Evolutionary conservation across 2,329 filamentous ascomycete species (phyloP), one percentile per base, ranked within the genome.

Genomic region (Sporothrix variecibatus): DNA sequence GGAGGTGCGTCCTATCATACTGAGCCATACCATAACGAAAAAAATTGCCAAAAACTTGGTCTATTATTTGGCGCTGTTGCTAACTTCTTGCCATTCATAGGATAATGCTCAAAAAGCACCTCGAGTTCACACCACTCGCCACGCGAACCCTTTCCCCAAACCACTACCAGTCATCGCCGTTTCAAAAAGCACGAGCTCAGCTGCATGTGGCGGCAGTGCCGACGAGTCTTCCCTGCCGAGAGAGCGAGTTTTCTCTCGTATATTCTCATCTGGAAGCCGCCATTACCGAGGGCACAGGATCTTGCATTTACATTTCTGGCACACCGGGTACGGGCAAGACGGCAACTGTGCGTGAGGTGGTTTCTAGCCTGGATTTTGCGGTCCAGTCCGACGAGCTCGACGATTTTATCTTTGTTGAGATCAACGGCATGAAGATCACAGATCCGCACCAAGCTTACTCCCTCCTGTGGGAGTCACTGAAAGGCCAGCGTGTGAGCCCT

Each of bases 341-440:
- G 0, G 96, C 96, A 15, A 99, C 97, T 0, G 96, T 99, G 11
- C 92, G 96, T 67, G 96, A 99, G 82, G 96, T 98, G 0, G 93
- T 99, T 20, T 90, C 93, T 5, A 92, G 94, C 75, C 87, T 99
- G 9, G 95, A 98, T 78, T 90, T 92, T n/a, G 91, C 94, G 0
- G 96, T 98, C 0, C 87, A 90, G 67, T 91, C 92, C 8, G 96
- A 99, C 79, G 95, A 98, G 82, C 87, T 99, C 58, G 96, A 99
- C 79, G 95, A 98, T 81, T 99, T 99, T 82, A 97, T 98, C 75
- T 99, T 99, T 78, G 95, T 99, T 76, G 96, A 99, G 82, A 98
- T 99, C 84, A 99, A 99, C 82, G 97, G 96, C 78, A 98, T 99
- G 96, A 99, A 99, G 85, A 95, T 99, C 78, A 97, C 96, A 0